phyloP scores from a whole-genome alignment of 2,329 filamentous ascomycete genomes.

The Botrytis porri region DNA sequence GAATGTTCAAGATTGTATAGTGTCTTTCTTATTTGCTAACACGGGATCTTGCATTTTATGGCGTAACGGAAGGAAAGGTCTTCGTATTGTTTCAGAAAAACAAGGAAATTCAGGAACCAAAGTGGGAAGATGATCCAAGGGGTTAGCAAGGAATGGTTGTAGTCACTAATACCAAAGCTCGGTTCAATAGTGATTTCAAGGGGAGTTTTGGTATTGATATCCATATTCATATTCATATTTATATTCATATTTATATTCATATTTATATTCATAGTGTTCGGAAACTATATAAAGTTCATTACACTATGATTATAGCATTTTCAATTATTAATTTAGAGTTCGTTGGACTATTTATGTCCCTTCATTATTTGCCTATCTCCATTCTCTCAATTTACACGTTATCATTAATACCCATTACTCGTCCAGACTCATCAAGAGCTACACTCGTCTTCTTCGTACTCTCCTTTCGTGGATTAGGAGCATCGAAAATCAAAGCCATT shows the following conservation, averaged over 20 bases:
- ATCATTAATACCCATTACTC: background rate
- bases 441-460: background rate
- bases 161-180: background rate
- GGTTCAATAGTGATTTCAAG: background rate
- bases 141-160: background rate
- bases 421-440: background rate
- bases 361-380: background rate
- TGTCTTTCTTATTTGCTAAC: background rate
- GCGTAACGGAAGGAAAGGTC: background rate
- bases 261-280: background rate
- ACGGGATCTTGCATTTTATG: background rate
- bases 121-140: background rate
- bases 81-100: background rate
- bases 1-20: background rate
- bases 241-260: background rate
- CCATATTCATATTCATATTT: conserved; percentile 4
- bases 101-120: background rate
- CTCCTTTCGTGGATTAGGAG: background rate
- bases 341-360: too few relatives aligned
- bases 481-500: conserved; percentile 30
- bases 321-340: background rate
- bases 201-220: conserved; percentile 13
- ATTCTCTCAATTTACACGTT: background rate
- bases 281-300: background rate
- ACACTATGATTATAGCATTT: background rate